phyloP scores from a whole-genome alignment of 2,329 filamentous ascomycete species.

The Tolypocladium nubicola region DNA sequence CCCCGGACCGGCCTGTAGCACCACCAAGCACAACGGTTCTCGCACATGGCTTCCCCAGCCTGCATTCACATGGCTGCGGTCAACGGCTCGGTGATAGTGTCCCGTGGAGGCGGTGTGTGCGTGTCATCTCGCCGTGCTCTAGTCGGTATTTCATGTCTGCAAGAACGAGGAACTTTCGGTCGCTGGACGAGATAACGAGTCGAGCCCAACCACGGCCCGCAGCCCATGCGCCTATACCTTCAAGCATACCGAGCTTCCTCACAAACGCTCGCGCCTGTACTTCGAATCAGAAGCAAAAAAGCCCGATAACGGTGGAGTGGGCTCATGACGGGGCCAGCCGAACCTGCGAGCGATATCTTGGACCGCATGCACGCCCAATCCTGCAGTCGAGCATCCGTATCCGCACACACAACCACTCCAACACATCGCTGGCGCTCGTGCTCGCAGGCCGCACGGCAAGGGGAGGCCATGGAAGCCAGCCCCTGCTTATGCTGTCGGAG shows the following conservation, averaged over 20 bases:
- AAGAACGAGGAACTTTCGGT: background rate
- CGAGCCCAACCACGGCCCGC: background rate
- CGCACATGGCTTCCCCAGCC: background rate
- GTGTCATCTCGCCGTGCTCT: background rate
- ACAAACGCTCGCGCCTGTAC: background rate
- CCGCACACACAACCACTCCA: background rate
- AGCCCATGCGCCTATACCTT: background rate
- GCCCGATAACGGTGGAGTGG: background rate
- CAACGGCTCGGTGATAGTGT: background rate
- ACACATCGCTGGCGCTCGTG: background rate
- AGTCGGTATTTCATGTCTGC: background rate
- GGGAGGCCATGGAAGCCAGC: background rate
- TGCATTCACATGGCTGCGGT: background rate
- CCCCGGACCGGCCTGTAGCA: background rate
- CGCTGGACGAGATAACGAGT: background rate
- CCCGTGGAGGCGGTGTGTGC: background rate
- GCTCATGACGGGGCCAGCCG: background rate
- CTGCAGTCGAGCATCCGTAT: background rate
- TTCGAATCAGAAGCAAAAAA: background rate
- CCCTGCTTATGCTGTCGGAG: background rate
- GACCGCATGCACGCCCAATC: background rate
- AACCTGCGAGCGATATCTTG: slow-evolving; percentile 1
- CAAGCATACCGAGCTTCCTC: background rate
- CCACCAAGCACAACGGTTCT: background rate
- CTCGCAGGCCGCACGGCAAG: background rate